Percentiles rank a stretch among this genome's conserved stretches.
Evolutionary conservation across 345 rosid species (phyloP).

Genomic region (Physaria fendleri): DNA sequence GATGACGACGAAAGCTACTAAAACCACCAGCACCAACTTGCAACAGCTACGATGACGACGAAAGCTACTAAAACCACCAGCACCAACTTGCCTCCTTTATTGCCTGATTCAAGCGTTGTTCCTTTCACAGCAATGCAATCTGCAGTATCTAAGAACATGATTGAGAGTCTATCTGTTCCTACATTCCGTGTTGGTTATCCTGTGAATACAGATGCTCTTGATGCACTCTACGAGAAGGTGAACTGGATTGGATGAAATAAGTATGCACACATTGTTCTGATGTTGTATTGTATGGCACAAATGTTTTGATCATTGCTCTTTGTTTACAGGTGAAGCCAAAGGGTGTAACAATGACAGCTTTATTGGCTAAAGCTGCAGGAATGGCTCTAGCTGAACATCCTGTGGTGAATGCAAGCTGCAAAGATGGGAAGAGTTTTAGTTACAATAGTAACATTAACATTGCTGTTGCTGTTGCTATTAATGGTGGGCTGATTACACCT

Average conservation of each 20-base stretch:
- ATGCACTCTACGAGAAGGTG: conserved; percentile 82
- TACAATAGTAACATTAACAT: conserved; percentile 70
- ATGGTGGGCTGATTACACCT: conserved; percentile 93
- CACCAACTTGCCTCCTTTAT: conserved; percentile 29
- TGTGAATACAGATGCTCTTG: conserved; percentile 68
- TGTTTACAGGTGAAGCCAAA: conserved; percentile 71
- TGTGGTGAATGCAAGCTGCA: conserved; percentile 83
- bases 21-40: conserved; percentile 27
- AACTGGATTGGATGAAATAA: background rate
- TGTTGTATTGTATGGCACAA: background rate
- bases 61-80: conserved; percentile 34
- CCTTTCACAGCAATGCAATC: conserved; percentile 90
- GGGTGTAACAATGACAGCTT: conserved; percentile 94
- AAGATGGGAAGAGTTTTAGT: conserved; percentile 76
- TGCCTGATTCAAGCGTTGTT: conserved; percentile 68
- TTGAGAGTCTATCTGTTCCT: conserved; percentile 79
- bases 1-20: conserved; percentile 20
- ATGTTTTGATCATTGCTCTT: background rate
- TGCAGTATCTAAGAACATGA: conserved; percentile 83
- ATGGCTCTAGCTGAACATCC: conserved; percentile 93
- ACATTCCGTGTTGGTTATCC: conserved; percentile 94
- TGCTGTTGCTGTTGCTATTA: conserved; percentile 91
- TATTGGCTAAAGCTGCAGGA: conserved; percentile 91
- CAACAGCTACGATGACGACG: too few species aligned
- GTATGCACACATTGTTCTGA: background rate